Base-by-base conservation (phyloP, 2,329 filamentous ascomycete genomes). In the Byssoonygena ceratinophila region DNA sequence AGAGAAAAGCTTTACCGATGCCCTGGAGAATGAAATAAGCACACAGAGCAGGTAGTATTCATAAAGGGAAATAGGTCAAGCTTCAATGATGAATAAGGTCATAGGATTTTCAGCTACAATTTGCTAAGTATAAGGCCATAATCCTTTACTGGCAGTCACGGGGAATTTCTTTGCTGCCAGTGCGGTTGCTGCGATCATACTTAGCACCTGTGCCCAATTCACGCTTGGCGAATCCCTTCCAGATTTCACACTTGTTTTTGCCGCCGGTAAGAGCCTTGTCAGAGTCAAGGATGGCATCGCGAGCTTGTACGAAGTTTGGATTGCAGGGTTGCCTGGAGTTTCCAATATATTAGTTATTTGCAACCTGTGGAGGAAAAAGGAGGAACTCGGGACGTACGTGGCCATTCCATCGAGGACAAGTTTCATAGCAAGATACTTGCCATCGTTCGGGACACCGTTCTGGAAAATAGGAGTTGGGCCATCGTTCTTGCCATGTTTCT, bases 191-290 rank as follows among this genome's bases (percentile, higher is more conserved):
- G 14, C 27, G 29, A 18, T 34, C 18, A 31, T 44, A 49, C 20
- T 27, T 39, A 14, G 53, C 53, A 31, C 50, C 45, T 20, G 34
- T 20, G 32, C 54, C 54, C n/a, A 56, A 43, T 37, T 49, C 51
- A 54, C 54, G 54, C 48, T 56, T 56, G 37, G 54, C 43, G 31
- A 56, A 56, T 16, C 32, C 51, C 43, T 54, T 56, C 54, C 52
- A 54, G 43, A 56, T 44, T 44, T 53, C 41, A 31, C 54, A 56
- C 41, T 43, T 39, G 44, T 56, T 56, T 8, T 11, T 3, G 22
- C 54, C 48, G 20, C 43, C 29, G 37, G 54, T 56, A 37, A 56
- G 54, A 18, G 43, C 44, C 49, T 47, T 32, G 41, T 57, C 55
- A 18, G 55, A 48, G 49, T 56, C 51, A 18, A 56, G 27, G 40